Conservation (phyloP, 140 eudicot species). For the Ambrosia hybrid region DNA sequence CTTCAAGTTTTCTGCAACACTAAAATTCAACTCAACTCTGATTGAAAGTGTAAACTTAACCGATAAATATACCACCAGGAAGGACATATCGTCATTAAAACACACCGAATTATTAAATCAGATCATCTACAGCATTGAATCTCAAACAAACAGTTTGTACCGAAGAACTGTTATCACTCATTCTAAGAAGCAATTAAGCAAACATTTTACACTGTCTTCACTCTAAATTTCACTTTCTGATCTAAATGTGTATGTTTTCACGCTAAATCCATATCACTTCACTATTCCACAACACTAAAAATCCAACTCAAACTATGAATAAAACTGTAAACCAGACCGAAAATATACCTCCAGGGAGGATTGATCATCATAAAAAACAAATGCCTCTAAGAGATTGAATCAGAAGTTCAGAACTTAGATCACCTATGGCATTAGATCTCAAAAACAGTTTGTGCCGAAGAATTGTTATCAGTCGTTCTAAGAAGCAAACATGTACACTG, state of each 20-base stretch:
- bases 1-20: background rate
- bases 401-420: no score
- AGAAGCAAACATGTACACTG: no score
- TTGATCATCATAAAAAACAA: no score
- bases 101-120: background rate
- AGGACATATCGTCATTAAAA: background rate
- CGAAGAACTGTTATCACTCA: no score
- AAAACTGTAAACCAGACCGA: background rate
- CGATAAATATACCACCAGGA: conserved; percentile 20
- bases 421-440: no score
- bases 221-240: background rate
- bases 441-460: no score
- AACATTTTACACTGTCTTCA: no score
- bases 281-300: background rate
- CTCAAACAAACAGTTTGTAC: background rate
- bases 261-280: background rate
- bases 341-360: no score
- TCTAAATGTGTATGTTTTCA: background rate
- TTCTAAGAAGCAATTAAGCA: no score
- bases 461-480: no score
- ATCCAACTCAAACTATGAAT: background rate
- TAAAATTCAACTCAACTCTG: background rate
- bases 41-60: background rate
- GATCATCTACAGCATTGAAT: background rate
- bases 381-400: no score